Base-by-base conservation (phyloP, 495 filamentous ascomycete genomes). In the Hyaloscypha hepaticicola region DNA sequence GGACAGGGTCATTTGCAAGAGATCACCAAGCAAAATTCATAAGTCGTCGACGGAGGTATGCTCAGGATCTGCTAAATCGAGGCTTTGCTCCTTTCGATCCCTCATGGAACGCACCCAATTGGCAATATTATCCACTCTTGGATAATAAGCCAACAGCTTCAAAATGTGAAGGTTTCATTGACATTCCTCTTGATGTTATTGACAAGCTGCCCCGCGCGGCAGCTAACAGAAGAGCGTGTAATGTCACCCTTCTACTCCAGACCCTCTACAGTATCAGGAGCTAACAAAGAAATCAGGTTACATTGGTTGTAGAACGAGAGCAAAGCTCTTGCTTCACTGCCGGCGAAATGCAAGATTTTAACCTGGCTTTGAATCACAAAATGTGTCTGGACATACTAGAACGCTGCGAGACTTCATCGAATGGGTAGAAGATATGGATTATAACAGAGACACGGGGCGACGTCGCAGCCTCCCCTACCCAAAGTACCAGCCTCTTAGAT, bases 61-160 rank as follows among this genome's bases (percentile, higher is more conserved):
- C 58, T 33, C 63, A 65, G 48, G 63, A 59, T 41, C 48, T 65
- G n/a, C 24, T 65, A 19, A 11, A 29, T 9, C 34, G 38, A 21
- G 63, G 63, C 1, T 59, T 58, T n/a, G 24, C 12, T 2, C 26
- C 41, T 5, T 58, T 52, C 19, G 48, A 59, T 24, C 24, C 53
- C 21, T 38, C 19, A 5, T 38, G 38, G 9, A 25, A 26, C 1
- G 45, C 34, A n/a, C 19, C 41, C 6, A 58, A 65, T 50, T 55
- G 45, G 12, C 63, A 65, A n/a, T 65, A 65, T 45, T 65, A 65
- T 25, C 63, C 55, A 0, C 38, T 64, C 3, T 41, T 64, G 2
- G 62, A 58, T n/a, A 49, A 24, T 7, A 29, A 34, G 22, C 62
- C 62, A 11, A 25, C 53, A 0, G 41, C n/a, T 7, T 16, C 51